Evolutionary conservation across 75 land plant species (phyloP), one percentile per base, ranked within the genome.

Genomic region (Sequoia sempervirens): DNA sequence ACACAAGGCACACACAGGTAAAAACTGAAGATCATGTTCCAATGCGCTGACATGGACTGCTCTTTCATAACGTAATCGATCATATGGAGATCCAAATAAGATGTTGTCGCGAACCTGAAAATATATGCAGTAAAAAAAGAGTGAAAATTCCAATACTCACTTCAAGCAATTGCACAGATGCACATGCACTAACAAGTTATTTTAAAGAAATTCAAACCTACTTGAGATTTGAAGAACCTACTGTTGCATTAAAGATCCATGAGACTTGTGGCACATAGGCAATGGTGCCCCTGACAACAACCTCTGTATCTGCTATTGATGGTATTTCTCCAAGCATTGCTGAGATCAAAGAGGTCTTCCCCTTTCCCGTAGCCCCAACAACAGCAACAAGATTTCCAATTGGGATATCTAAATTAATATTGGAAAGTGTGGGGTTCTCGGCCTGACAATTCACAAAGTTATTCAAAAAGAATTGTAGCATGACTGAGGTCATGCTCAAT

Each of bases 161-260:
- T 79, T 82, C 43, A 28, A 76, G 26, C 52, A 84, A 81, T 84
- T 43, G 54, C 28, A 81, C 52, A 81, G 3, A 36, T 15, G 15
- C 36, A 70, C 2, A 36, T 15, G 15, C 36, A 70, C 2, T 61
- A 30, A 41, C 28, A 37, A 45, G 2, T n/a, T 20, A 26, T 32
- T 82, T 82, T 84, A 47, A 28, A n/a, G 14, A 15, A 72, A 83
- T 28, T 40, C 37, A 50, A 38, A 41, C 0, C 32, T 45, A 45
- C 47, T 23, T 78, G 79, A 75, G 43, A 85, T 84, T 37, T 50
- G 17, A 30, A 23, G 73, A 78, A 83, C 98, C 93, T 75, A 97
- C 99, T 61, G 99, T 97, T 46, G 96, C 99, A 94, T 97, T 97
- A 87, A 96, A 97, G 50, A 97, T 97, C 98, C 99, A 97, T 36